phyloP scores from a whole-genome alignment of 192 early-diverging fungal species.

The Jimgerdemannia flammicorona region DNA sequence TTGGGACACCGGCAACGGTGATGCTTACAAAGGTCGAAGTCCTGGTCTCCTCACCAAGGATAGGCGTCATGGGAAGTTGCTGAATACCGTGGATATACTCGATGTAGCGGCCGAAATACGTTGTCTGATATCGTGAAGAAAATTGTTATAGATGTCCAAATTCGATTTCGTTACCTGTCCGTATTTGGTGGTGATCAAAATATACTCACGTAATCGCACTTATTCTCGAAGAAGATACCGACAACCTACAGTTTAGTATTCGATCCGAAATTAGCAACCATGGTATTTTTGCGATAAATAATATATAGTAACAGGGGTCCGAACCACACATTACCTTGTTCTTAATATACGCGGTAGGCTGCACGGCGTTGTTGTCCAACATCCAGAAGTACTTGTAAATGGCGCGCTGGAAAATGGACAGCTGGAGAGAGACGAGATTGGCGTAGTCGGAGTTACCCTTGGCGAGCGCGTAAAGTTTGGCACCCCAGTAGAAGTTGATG shows the following conservation, averaged over 20 bases:
- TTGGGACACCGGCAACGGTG: neutral
- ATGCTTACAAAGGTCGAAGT: conserved; percentile 26
- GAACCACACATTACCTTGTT: conserved; percentile 16
- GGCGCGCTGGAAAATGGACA: conserved; percentile 24
- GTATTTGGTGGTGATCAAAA: too few species aligned
- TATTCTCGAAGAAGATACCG: conserved; percentile 35
- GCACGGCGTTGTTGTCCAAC: conserved; percentile 22
- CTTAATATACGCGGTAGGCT: conserved; percentile 15
- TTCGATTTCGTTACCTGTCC: too few species aligned
- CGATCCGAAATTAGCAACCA: too few species aligned
- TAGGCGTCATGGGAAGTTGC: conserved; percentile 36
- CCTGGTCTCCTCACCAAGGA: conserved; percentile 21
- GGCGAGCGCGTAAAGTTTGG: conserved; percentile 30
- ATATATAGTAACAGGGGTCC: too few species aligned
- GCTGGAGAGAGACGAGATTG: conserved; percentile 18
- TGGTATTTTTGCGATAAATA: too few species aligned
- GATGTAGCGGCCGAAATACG: conserved; percentile 32
- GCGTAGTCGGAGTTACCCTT: conserved; percentile 12
- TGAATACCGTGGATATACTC: conserved; percentile 38
- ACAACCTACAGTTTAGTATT: neutral
- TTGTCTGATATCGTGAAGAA: conserved; percentile 13
- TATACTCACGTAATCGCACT: conserved; percentile 30
- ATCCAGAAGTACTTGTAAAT: conserved; percentile 33
- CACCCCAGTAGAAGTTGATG: conserved; percentile 36
- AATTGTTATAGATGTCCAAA: too few species aligned